A percentile compares a stretch with the other conserved stretches of the same genome.
Evolutionary conservation across 2,329 filamentous ascomycete genomes (phyloP).

Genomic region (Thielaviopsis cerberus): DNA sequence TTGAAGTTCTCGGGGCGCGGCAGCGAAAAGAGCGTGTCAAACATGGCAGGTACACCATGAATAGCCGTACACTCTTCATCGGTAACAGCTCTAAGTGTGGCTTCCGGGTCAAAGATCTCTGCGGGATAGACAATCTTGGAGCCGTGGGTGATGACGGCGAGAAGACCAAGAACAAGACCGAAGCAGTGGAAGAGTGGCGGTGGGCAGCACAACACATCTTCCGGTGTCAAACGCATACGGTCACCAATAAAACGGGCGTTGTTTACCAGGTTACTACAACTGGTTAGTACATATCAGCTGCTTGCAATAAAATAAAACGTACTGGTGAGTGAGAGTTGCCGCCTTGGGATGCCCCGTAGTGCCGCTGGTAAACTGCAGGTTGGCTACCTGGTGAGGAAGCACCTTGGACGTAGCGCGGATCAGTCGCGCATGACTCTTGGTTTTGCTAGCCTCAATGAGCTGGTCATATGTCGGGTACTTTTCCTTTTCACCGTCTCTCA

Average conservation of each 20-base stretch:
- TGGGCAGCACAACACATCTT: conserved; percentile 59
- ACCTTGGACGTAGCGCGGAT: conserved; percentile 35
- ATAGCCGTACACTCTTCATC: conserved; percentile 54
- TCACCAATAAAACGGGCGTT: conserved; percentile 55
- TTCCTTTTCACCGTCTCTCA: conserved; percentile 36
- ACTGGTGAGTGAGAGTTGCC: conserved; percentile 56
- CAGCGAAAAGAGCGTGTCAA: conserved; percentile 44
- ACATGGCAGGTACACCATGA: conserved; percentile 73
- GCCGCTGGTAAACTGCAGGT: conserved; percentile 59
- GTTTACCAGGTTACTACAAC: conserved; percentile 37
- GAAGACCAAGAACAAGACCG: conserved; percentile 57
- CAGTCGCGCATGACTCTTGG: conserved; percentile 30
- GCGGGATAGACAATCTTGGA: conserved; percentile 58
- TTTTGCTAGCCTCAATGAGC: conserved; percentile 33
- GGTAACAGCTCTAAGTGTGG: conserved; percentile 47
- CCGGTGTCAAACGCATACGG: conserved; percentile 47
- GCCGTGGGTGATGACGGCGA: conserved; percentile 56
- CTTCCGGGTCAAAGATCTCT: conserved; percentile 51
- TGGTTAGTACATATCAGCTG: neutral
- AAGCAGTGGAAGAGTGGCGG: conserved; percentile 78
- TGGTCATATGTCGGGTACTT: conserved; percentile 42
- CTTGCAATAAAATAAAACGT: conserved; percentile 15
- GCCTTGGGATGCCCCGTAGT: conserved; percentile 57
- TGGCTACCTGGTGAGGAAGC: conserved; percentile 48
- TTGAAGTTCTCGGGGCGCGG: conserved; percentile 24